Evolutionary conservation across 805 yeast genomes (phyloP).

Genomic region (Grigorovia jiainica): DNA sequence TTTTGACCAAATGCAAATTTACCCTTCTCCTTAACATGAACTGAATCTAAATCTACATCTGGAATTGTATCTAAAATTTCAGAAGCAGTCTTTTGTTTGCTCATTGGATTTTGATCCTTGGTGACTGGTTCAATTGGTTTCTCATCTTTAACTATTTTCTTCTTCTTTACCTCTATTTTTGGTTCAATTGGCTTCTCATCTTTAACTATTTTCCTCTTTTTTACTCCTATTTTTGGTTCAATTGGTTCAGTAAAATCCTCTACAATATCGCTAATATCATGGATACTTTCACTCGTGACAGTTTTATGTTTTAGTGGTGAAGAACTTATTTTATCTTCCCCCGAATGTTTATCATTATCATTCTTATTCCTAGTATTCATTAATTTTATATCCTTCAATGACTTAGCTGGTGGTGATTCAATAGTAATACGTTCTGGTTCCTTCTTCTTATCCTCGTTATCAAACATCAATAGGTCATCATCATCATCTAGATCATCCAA

Average conservation of each 20-base stretch:
- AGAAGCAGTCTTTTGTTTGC: constrained; percentile 13
- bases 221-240: background rate
- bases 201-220: no score
- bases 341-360: background rate
- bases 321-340: background rate
- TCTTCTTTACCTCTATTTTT: background rate
- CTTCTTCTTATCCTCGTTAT: constrained; percentile 2
- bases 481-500: constrained; percentile 25
- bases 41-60: constrained; percentile 56
- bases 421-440: constrained; percentile 3
- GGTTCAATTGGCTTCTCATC: no score
- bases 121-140: background rate
- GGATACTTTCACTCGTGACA: no score
- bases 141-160: background rate
- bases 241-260: background rate
- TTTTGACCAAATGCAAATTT: constrained; percentile 48
- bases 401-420: constrained; percentile 2
- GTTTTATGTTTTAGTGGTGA: background rate
- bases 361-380: background rate
- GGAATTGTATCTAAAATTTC: constrained; percentile 49
- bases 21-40: constrained; percentile 40
- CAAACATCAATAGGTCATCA: constrained; percentile 1
- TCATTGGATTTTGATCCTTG: background rate
- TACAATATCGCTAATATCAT: no score
- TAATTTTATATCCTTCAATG: constrained; percentile 1